These are phyloP conservation scores for Clonostachys sp. DNA, from an alignment of 2,329 filamentous ascomycete species.

Conservation along the genomic window DNA sequence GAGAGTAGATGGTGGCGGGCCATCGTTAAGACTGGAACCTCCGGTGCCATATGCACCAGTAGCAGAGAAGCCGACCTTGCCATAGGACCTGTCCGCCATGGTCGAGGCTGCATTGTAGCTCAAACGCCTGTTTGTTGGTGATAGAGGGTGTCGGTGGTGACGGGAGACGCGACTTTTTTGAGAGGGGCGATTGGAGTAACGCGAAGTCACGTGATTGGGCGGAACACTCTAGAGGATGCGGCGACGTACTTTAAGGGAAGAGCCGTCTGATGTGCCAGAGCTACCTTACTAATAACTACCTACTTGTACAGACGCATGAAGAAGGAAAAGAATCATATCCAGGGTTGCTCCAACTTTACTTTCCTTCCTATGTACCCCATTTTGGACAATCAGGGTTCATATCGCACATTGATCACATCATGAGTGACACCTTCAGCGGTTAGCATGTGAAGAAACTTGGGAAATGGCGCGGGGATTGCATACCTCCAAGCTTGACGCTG, in stretches of 20 bases:
- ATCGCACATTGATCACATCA: slow-evolving; percentile 26
- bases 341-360: background rate
- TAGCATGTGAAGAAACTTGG: background rate
- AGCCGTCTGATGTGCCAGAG: too few relatives aligned
- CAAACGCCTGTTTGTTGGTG: too few relatives aligned
- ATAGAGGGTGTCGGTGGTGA: too few relatives aligned
- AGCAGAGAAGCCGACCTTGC: slow-evolving; percentile 3
- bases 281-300: too few relatives aligned
- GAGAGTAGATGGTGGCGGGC: slow-evolving; percentile 70
- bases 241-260: too few relatives aligned
- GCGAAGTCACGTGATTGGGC: too few relatives aligned
- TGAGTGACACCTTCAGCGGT: slow-evolving; percentile 23
- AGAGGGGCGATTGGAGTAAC: too few relatives aligned
- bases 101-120: slow-evolving; percentile 14
- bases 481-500: slow-evolving; percentile 28
- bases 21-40: slow-evolving; percentile 9
- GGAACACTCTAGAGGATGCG: too few relatives aligned
- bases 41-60: slow-evolving; percentile 7
- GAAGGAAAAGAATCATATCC: too few relatives aligned
- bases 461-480: slow-evolving; percentile 1
- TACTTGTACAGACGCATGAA: too few relatives aligned
- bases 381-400: slow-evolving; percentile 12
- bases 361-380: background rate
- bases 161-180: too few relatives aligned
- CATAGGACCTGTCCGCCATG: slow-evolving; percentile 18